Evolutionary conservation across 352 stramenopile species (phyloP).

Genomic region (Globisporangium orthogonon): DNA sequence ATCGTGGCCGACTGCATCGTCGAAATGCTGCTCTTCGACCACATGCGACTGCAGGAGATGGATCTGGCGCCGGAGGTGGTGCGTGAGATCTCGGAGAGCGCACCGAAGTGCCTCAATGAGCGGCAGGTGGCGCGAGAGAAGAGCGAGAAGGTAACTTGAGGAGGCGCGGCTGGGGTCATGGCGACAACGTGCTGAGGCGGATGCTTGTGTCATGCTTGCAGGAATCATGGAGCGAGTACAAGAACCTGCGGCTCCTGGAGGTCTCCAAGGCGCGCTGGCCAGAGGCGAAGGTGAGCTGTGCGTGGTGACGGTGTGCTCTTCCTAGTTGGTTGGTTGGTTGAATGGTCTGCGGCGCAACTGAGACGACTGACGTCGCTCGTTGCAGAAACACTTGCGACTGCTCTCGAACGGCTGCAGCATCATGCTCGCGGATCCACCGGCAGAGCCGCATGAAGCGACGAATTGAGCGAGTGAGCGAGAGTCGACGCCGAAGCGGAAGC

Average conservation of each 20-base stretch:
- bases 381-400: conserved; percentile 49
- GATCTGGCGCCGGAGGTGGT: conserved; percentile 51
- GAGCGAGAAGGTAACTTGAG: conserved; percentile 21
- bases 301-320: not conserved
- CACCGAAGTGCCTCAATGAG: conserved; percentile 54
- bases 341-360: too few species aligned
- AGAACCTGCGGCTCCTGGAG: conserved; percentile 54
- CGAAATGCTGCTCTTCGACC: conserved; percentile 64
- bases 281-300: conserved; percentile 33
- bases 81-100: conserved; percentile 39
- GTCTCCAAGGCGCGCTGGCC: conserved; percentile 67
- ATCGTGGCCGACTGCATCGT: conserved; percentile 63
- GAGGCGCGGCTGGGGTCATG: not conserved
- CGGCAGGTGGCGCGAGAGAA: conserved; percentile 41
- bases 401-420: conserved; percentile 77
- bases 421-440: conserved; percentile 28
- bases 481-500: not conserved
- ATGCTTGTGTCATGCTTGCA: conserved; percentile 9
- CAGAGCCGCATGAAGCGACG: not conserved
- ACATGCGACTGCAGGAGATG: conserved; percentile 75
- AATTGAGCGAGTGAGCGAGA: not conserved
- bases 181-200: not conserved
- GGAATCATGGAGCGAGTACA: conserved; percentile 67
- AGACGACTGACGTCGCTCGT: not conserved
- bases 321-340: not conserved